A percentile compares a stretch with the other conserved stretches of the same genome.
These are phyloP conservation scores for Beauveria varroae DNA, from an alignment of 2,329 filamentous ascomycete genomes.

Conservation along the genomic window DNA sequence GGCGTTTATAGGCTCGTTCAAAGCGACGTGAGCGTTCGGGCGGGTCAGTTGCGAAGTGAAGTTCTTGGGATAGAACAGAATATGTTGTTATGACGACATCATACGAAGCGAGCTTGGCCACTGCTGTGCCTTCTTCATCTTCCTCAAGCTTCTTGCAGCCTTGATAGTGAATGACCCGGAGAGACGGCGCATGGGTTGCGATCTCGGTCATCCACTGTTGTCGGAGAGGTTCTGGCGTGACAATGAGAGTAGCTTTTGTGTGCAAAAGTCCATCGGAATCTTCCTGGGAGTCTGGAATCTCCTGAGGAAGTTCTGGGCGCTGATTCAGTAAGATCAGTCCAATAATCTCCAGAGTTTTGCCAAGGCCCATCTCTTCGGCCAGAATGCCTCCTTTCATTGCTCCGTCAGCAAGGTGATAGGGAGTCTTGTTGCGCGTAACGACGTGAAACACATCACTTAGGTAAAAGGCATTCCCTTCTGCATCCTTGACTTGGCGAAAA, in stretches of 20 bases:
- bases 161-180: conserved; percentile 49
- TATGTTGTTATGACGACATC: conserved; percentile 61
- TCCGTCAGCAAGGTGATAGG: conserved; percentile 36
- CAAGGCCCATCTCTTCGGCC: conserved; percentile 76
- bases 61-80: conserved; percentile 66
- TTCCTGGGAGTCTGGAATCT: neutral
- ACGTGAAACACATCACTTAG: conserved; percentile 58
- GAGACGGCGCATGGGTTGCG: conserved; percentile 46
- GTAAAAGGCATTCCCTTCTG: conserved; percentile 34
- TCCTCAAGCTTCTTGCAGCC: conserved; percentile 35
- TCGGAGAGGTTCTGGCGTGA: conserved; percentile 48
- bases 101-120: conserved; percentile 38
- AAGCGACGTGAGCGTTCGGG: conserved; percentile 63
- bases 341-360: conserved; percentile 72
- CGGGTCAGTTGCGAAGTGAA: conserved; percentile 65
- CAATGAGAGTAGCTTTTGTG: conserved; percentile 53
- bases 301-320: conserved; percentile 22
- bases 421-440: conserved; percentile 40
- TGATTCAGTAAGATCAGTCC: conserved; percentile 60
- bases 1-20: conserved; percentile 56
- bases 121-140: conserved; percentile 30
- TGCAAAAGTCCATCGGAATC: conserved; percentile 29
- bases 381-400: conserved; percentile 55
- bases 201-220: conserved; percentile 58
- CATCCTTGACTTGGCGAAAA: conserved; percentile 28